phyloP scores from a whole-genome alignment of 352 stramenopile genomes.

The Pythium angustatum region DNA sequence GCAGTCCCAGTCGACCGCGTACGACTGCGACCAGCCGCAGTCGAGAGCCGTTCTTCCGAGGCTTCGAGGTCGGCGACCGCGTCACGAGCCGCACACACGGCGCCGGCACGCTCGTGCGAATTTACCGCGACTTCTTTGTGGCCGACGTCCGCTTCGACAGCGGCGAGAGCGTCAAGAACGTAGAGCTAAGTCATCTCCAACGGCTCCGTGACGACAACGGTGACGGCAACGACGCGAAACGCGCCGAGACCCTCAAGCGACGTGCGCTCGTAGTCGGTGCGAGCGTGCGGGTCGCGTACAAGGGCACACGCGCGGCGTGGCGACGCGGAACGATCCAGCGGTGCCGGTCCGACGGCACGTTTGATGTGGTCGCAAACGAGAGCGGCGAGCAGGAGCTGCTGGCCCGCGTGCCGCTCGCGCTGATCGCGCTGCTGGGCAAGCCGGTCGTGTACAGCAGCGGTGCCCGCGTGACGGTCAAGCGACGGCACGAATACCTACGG shows the following conservation, averaged over 20 bases:
- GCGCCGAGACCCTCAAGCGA: conserved; percentile 2
- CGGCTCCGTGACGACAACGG: conserved; percentile 19
- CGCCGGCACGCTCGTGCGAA: conserved; percentile 53
- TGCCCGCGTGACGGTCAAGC: conserved; percentile 51
- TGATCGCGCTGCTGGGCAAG: conserved; percentile 30
- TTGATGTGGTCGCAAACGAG: conserved; percentile 60
- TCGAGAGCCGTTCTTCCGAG: conserved; percentile 13
- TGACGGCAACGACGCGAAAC: too few species aligned
- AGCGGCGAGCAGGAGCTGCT: conserved; percentile 45
- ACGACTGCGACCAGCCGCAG: not conserved
- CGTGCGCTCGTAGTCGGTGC: conserved; percentile 28
- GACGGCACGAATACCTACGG: conserved; percentile 57
- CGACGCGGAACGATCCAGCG: conserved; percentile 49
- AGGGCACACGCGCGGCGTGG: conserved; percentile 47
- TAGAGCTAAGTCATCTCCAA: conserved; percentile 49
- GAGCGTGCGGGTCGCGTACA: conserved; percentile 43
- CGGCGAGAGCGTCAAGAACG: conserved; percentile 53
- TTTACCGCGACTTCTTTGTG: conserved; percentile 71
- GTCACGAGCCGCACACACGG: conserved; percentile 39
- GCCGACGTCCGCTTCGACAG: conserved; percentile 71
- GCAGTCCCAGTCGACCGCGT: too few species aligned
- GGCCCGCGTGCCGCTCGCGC: conserved; percentile 34
- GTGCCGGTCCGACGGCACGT: conserved; percentile 61
- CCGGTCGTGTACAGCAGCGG: conserved; percentile 40
- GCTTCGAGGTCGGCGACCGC: conserved; percentile 57